A percentile compares a stretch with the other conserved stretches of the same genome.
phyloP scores from a whole-genome alignment of 2,329 filamentous ascomycete genomes.

The Trichoderma atroviride region DNA sequence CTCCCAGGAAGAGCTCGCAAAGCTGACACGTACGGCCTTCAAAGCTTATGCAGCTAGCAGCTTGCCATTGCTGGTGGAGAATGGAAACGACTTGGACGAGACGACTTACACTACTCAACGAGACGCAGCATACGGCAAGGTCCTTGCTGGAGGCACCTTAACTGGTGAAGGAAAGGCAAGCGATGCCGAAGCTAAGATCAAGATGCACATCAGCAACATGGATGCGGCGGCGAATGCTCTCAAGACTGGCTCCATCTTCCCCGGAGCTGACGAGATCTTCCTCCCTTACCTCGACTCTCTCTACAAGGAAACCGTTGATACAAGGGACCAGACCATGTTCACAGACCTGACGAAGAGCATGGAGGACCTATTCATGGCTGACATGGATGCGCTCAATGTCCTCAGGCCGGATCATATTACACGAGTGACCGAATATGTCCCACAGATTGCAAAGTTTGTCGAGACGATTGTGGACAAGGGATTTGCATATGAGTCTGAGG shows the following conservation, averaged over 20 bases:
- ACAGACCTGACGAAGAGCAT: slow-evolving; percentile 83
- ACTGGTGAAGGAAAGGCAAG: slow-evolving; percentile 63
- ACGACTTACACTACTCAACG: slow-evolving; percentile 54
- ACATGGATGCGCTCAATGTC: slow-evolving; percentile 86
- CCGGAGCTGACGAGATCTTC: slow-evolving; percentile 66
- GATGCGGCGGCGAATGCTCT: slow-evolving; percentile 55
- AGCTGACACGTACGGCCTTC: slow-evolving; percentile 57
- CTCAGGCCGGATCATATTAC: slow-evolving; percentile 80
- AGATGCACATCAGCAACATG: slow-evolving; percentile 80
- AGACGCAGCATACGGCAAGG: slow-evolving; percentile 56
- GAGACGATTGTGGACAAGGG: slow-evolving; percentile 80
- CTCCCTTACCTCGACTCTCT: slow-evolving; percentile 79
- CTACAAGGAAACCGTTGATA: slow-evolving; percentile 64
- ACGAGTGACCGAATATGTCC: slow-evolving; percentile 88
- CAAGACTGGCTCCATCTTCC: slow-evolving; percentile 53
- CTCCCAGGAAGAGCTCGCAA: slow-evolving; percentile 48
- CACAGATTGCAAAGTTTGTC: slow-evolving; percentile 84
- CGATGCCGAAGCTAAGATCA: slow-evolving; percentile 82
- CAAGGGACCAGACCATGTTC: slow-evolving; percentile 72
- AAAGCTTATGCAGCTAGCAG: slow-evolving; percentile 58
- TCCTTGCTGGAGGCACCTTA: slow-evolving; percentile 59
- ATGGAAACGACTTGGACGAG: slow-evolving; percentile 48
- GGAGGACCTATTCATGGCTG: slow-evolving; percentile 83
- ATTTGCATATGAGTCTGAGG: slow-evolving; percentile 80
- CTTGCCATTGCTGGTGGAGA: slow-evolving; percentile 54